Evolutionary conservation across 139 green algal species (phyloP), one percentile per base, ranked within the genome.

Genomic region (Eudorina sp.): DNA sequence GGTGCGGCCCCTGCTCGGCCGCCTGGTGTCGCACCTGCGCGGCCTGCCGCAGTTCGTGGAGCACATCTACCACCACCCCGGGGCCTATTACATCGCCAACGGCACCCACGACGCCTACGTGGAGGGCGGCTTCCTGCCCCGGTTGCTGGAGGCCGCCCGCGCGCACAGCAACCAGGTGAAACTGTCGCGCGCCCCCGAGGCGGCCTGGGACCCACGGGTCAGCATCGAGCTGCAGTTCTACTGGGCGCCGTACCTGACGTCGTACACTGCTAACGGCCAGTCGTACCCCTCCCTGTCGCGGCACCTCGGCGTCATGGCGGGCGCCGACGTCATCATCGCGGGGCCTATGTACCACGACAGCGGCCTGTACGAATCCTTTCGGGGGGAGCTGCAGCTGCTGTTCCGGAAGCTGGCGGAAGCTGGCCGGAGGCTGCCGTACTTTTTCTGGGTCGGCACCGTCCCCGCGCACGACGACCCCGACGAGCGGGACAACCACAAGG

Each of bases 41-140:
- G 38, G 69, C 2, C 4, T 31, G 18, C 8, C 38, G 9, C 69
- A 77, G 29, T 53, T 53, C 9, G 4, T 77, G 11, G 69, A 77
- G 9, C 69, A 77, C 38, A 3, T 53, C 0, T 77, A 34, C 27
- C n/a, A 73, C 64, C 4, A 73, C 14, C 64, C 64, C 16, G 64
- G 64, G 6, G 64, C 16, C 18, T 77, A 77, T 11, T 77, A 51
- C 19, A 53, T 53, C 18, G 69, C 69, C 29, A 77, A 77, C 9
- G 69, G 69, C 69, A 51, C 69, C n/a, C 38, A 77, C 69, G 69
- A 77, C 21, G 69, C 51, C 38, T 77, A 53, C 19, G 69, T 77
- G 38, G 69, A 77, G 38, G 18, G 16, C 1, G 38, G 34, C 1
- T 29, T 53, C 13, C 69, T 77, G 69, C 69, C 69, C 38, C 31